Evolutionary conservation across 208 protist species (phyloP), one percentile per base, ranked within the genome.

Genomic region (Ichthyophonus hoferi): DNA sequence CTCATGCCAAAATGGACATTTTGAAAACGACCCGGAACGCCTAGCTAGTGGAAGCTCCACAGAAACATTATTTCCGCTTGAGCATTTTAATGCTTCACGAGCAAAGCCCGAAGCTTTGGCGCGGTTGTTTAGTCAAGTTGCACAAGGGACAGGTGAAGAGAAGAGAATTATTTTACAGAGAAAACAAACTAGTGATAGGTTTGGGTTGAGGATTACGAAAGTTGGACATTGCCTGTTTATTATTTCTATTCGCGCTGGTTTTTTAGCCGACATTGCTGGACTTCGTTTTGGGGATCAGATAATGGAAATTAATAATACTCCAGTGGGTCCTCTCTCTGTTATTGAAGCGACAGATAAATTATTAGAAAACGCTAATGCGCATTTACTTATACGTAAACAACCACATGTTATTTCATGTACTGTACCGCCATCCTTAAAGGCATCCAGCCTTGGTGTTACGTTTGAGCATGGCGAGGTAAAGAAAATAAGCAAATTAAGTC

Each of bases 241-340:
- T 31, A 38, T 85, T 24, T 85, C n/a, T 58, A 38, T 85, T 41
- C 81, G 81, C 12, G n/a, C 81, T 24, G 81, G 81, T 3, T 85
- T 85, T 0, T 50, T 85, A 37, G 81, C 81, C 17, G 24, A 85
- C 81, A 24, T n/a, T 3, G 24, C 39, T 0, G 81, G 81, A 3
- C 38, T 85, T 17, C 81, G 81, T 3, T 85, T 85, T 58, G 81
- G 81, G 17, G 81, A 85, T 35, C 81, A 85, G 39, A 85, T 85
- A 7, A 17, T 50, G 14, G 38, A 17, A 7, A 85, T 85, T 42
- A 85, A 85, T 67, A 24, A 24, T n/a, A 7, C 7, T 67, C 14
- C 50, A 24, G 50, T 67, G 50, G 50, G 24, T 67, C 50, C 24
- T 67, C 24, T 67, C 7, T 7, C 7, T 24, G 50, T 67, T 67